Conservation (phyloP, 352 stramenopile genomes). For the Phytophthora sp. region DNA sequence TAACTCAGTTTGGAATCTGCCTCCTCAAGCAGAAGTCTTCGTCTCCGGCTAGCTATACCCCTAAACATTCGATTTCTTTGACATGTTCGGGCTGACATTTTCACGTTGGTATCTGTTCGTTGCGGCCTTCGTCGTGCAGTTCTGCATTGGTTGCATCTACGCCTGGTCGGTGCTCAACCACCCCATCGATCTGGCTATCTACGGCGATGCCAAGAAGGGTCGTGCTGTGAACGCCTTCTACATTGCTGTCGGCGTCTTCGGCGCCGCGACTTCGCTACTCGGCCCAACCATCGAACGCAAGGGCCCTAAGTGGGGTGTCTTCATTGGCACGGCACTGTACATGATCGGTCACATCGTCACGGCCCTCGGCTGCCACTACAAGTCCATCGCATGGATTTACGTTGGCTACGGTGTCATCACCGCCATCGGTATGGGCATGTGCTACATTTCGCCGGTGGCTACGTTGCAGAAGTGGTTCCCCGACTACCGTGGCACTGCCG, state of each 20-base stretch:
- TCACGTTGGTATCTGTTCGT: conserved; percentile 72
- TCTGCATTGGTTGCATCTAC: conserved; percentile 77
- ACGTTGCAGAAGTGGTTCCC: conserved; percentile 81
- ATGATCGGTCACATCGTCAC: conserved; percentile 62
- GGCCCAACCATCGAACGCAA: conserved; percentile 68
- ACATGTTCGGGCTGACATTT: conserved; percentile 37
- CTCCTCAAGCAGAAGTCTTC: conserved; percentile 17
- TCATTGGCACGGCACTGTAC: conserved; percentile 51
- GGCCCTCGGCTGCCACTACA: conserved; percentile 56
- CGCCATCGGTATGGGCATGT: conserved; percentile 66
- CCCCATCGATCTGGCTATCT: conserved; percentile 61
- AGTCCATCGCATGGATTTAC: conserved; percentile 64
- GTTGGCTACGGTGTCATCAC: conserved; percentile 73
- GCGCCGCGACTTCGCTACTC: conserved; percentile 57
- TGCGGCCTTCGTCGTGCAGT: conserved; percentile 67
- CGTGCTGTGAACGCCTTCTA: conserved; percentile 75
- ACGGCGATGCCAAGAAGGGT: conserved; percentile 52
- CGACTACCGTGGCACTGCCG: conserved; percentile 71
- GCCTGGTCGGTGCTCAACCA: conserved; percentile 77
- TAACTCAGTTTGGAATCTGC: conserved; percentile 37
- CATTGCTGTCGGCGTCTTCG: conserved; percentile 66
- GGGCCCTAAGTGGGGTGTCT: conserved; percentile 50
- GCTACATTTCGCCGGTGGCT: conserved; percentile 66
- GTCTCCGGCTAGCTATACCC: conserved; percentile 2
- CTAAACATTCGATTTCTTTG: background rate